Evolutionary conservation across 768 basidiomycete species (phyloP).

Genomic region (Amyloporia xantha): DNA sequence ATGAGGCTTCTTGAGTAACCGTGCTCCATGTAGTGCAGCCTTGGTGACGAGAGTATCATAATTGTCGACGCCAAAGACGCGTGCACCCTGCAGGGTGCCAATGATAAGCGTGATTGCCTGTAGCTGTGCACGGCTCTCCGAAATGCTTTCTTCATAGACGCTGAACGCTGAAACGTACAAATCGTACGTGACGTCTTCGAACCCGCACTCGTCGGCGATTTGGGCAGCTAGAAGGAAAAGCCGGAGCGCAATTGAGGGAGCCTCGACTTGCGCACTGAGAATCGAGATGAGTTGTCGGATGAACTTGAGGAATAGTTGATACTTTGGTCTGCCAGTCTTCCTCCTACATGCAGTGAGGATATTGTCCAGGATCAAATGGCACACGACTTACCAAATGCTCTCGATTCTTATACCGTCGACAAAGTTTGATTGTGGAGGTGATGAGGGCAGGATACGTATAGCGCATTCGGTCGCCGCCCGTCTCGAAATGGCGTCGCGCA

Average conservation of each 20-base stretch:
- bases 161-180: conserved; percentile 97
- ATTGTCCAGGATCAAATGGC: neutral
- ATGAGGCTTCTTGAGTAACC: conserved; percentile 96
- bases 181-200: conserved; percentile 96
- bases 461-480: conserved; percentile 91
- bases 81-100: conserved; percentile 78
- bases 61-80: conserved; percentile 91
- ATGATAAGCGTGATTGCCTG: conserved; percentile 98
- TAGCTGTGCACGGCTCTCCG: conserved; percentile 90
- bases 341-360: conserved; percentile 43
- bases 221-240: conserved; percentile 95
- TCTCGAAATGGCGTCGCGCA: conserved; percentile 83
- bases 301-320: conserved; percentile 87
- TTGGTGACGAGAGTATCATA: conserved; percentile 98
- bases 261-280: conserved; percentile 88
- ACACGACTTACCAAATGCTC: conserved; percentile 59
- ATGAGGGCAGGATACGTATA: conserved; percentile 97
- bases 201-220: conserved; percentile 89
- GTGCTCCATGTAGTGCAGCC: conserved; percentile 95
- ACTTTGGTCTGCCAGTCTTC: conserved; percentile 82
- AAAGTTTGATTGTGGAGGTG: conserved; percentile 87
- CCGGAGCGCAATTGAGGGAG: conserved; percentile 86
- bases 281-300: conserved; percentile 90
- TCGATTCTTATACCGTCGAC: conserved; percentile 81
- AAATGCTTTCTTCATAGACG: conserved; percentile 96